Evolutionary conservation across 176 grass and related monocot genomes (phyloP).

Genomic region (Aegilops bicornis): DNA sequence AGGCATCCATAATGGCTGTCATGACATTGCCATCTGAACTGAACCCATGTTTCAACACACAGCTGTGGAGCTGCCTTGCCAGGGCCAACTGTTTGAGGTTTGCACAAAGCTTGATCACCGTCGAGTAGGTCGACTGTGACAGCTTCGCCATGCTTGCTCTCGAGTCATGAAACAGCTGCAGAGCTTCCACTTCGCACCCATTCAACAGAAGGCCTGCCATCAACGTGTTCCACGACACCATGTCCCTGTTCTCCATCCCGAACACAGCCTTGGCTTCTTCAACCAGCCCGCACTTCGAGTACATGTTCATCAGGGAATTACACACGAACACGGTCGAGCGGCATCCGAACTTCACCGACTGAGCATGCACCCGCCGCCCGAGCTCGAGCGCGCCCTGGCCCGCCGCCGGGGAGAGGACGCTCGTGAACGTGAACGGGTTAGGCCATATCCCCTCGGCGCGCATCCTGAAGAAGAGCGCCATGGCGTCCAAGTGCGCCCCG

Average conservation of each 20-base stretch:
- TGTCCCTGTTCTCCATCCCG: conserved; percentile 46
- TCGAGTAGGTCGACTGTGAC: conserved; percentile 54
- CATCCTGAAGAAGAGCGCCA: conserved; percentile 58
- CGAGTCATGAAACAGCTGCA: conserved; percentile 55
- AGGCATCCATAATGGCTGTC: conserved; percentile 58
- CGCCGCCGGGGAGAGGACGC: conserved; percentile 41
- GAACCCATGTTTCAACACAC: conserved; percentile 56
- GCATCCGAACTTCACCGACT: conserved; percentile 55
- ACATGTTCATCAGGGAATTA: conserved; percentile 74
- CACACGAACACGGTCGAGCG: conserved; percentile 28
- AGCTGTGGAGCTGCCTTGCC: conserved; percentile 59
- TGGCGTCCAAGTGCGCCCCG: neutral
- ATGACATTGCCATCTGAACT: conserved; percentile 45
- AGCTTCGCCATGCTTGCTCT: conserved; percentile 25
- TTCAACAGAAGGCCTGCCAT: conserved; percentile 59
- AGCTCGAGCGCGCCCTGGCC: conserved; percentile 5
- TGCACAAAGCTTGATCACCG: conserved; percentile 69
- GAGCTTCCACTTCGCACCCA: conserved; percentile 38
- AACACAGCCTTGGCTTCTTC: conserved; percentile 58
- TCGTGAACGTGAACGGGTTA: conserved; percentile 32
- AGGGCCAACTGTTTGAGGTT: conserved; percentile 52
- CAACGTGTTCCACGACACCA: conserved; percentile 67
- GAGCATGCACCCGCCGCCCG: conserved; percentile 41
- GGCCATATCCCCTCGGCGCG: conserved; percentile 38
- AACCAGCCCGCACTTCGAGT: conserved; percentile 50